Percentiles rank a stretch among this genome's conserved stretches.
Evolutionary conservation across 2,329 filamentous ascomycete genomes (phyloP).

Genomic region (Leptographium radiaticola): DNA sequence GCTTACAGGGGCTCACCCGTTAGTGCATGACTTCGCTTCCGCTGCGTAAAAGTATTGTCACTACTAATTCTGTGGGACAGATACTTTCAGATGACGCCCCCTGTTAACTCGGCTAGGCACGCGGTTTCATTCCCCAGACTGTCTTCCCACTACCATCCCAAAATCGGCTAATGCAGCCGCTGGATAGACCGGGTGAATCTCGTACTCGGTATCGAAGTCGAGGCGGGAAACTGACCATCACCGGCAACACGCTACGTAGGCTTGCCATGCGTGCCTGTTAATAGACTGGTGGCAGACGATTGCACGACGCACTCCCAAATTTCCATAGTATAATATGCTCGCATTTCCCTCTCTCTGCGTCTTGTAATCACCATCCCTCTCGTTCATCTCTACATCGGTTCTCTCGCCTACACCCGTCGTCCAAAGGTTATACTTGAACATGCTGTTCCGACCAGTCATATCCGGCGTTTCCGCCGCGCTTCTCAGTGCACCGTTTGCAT

Average conservation of each 20-base stretch:
- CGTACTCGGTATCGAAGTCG: neutral
- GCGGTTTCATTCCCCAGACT: neutral
- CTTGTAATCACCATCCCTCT: neutral
- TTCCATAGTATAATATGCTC: neutral
- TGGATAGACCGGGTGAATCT: neutral
- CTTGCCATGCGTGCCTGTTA: neutral
- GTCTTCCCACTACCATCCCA: neutral
- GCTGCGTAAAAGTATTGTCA: no score
- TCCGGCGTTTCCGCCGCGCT: neutral
- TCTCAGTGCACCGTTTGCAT: neutral
- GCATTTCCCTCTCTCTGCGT: neutral
- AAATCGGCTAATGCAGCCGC: neutral
- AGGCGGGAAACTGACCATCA: neutral
- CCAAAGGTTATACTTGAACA: neutral
- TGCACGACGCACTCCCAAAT: no score
- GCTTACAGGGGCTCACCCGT: no score
- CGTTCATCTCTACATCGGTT: neutral
- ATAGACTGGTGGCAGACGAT: neutral
- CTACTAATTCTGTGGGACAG: no score
- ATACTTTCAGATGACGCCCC: no score
- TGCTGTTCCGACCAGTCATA: neutral
- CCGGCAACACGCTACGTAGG: no score
- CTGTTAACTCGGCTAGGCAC: neutral
- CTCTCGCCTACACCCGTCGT: neutral
- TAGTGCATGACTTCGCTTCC: no score